Percentiles rank a stretch among this genome's conserved stretches.
Evolutionary conservation across 1,284 basidiomycete genomes (phyloP).

Genomic region (Tausonia pullulans): DNA sequence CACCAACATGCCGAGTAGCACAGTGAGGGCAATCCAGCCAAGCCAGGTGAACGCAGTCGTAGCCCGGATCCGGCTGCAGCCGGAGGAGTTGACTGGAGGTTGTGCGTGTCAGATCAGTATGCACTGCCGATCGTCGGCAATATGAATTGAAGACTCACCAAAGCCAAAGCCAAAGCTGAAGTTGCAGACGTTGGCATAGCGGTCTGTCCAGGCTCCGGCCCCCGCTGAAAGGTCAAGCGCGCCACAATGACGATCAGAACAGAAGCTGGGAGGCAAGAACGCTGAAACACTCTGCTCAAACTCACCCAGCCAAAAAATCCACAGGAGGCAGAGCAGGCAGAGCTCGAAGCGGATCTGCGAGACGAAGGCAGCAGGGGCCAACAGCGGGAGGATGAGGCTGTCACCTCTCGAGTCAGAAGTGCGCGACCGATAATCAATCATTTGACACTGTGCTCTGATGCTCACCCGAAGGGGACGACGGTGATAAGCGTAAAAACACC

Average conservation of each 20-base stretch:
- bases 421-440: too few species aligned
- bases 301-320: slow-evolving; percentile 1
- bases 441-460: too few species aligned
- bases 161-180: not conserved
- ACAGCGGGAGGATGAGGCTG: not conserved
- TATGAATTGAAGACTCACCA: not conserved
- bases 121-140: not conserved
- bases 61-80: not conserved
- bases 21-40: slow-evolving; percentile 1
- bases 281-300: not conserved
- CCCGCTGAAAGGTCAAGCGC: not conserved
- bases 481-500: not conserved
- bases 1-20: not conserved
- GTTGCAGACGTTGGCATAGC: not conserved
- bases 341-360: slow-evolving; percentile 2
- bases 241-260: too few species aligned
- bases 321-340: not conserved
- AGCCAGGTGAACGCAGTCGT: not conserved
- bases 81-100: too few species aligned
- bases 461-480: not conserved
- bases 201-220: not conserved
- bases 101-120: not conserved
- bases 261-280: not conserved
- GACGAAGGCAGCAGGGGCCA: not conserved
- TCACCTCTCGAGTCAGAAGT: not conserved